Evolutionary conservation across 2,329 filamentous ascomycete genomes (phyloP), one percentile per base, ranked within the genome.

Genomic region (Aspergillus oerlinghausenensis): DNA sequence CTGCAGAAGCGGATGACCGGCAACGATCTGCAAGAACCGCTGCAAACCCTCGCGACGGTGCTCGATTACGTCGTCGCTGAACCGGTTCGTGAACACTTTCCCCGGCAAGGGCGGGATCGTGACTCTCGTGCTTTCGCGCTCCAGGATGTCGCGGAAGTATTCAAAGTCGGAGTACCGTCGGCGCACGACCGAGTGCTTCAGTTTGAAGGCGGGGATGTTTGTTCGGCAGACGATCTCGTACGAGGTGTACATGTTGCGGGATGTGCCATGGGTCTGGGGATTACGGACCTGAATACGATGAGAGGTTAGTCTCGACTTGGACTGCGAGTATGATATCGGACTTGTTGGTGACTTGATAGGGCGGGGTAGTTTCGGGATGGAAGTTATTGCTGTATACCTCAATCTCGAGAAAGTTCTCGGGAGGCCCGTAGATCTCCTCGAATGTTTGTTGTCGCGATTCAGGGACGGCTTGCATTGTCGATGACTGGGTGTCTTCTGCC

Each of bases 141-240:
- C 94, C 59, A 99, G 85, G 62, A 97, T 96, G 76, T 99, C 94
- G 72, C 94, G 90, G 76, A 99, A 99, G 79, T 96, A 93, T 79
- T 99, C 94, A 74, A 99, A 99, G 76, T 99, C 94, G 56, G 89
- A 94, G 81, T 99, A 99, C 52, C 94, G 90, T 61, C 94, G 87
- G 65, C 92, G 91, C 60, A 99, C 94, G 65, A 87, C 85, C 63
- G 87, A 92, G 73, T 89, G 85, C 65, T 92, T 91, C 67, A 97
- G 86, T 80, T 97, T 97, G 84, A 99, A 99, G 67, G 94, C 92
- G 57, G 94, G 94, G 72, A 99, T 99, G 79, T 99, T 99, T 77
- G 94, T 99, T 68, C 90, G 88, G 80, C 94, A 96, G 67, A 96
- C 84, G 71, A 99, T 97, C 77, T 97, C 92, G 82, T 97, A 99